These are phyloP conservation scores for Carex arenaria DNA, from an alignment of 202 grass and related monocot species.

Conservation along the genomic window DNA sequence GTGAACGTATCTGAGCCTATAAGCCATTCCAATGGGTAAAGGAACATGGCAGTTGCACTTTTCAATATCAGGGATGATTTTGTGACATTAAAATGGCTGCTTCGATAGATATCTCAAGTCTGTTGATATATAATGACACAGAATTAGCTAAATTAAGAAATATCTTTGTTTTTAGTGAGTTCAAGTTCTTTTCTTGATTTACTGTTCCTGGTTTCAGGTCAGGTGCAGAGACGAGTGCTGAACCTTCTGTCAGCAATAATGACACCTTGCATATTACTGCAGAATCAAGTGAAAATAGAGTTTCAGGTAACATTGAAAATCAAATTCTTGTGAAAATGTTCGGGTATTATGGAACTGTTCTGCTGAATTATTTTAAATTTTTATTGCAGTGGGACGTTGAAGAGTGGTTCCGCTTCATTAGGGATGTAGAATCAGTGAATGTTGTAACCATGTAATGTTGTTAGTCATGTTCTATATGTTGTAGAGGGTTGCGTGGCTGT, in stretches of 20 bases:
- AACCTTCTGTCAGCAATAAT: not conserved
- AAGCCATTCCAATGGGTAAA: not conserved
- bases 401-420: not conserved
- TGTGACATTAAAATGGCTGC: not conserved
- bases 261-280: not conserved
- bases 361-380: not conserved
- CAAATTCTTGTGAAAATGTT: not conserved
- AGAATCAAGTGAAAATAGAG: not conserved
- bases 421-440: not conserved
- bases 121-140: not conserved
- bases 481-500: not conserved
- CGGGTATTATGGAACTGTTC: not conserved
- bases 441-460: not conserved
- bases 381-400: not conserved
- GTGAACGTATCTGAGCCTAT: not conserved
- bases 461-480: constrained; percentile 6
- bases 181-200: not conserved
- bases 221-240: not conserved
- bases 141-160: not conserved
- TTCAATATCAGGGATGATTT: not conserved
- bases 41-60: not conserved
- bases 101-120: not conserved
- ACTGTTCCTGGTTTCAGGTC: not conserved
- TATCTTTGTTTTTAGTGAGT: not conserved
- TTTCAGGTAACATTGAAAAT: not conserved